These are phyloP conservation scores for Candida arabinofermentans DNA, from an alignment of 805 yeast species.

Conservation along the genomic window DNA sequence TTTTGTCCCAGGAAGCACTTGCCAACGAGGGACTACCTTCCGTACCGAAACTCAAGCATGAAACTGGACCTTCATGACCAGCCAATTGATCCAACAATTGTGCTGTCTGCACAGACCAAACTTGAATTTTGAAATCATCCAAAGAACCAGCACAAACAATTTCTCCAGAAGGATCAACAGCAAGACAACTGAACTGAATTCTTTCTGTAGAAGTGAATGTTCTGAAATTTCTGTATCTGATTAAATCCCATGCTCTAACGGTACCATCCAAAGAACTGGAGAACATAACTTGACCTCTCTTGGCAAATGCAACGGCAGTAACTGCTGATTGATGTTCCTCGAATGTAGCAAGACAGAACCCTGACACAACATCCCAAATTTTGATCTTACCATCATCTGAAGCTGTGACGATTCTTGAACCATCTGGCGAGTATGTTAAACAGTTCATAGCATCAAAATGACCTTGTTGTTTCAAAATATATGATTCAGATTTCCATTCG, in stretches of 20 bases:
- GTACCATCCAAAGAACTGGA: slow-evolving; percentile 95
- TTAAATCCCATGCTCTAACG: slow-evolving; percentile 93
- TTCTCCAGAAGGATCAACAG: slow-evolving; percentile 97
- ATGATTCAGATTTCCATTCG: slow-evolving; percentile 98
- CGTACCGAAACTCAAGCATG: slow-evolving; percentile 77
- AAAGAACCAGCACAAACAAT: slow-evolving; percentile 92
- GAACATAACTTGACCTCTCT: slow-evolving; percentile 85
- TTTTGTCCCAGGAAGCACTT: slow-evolving; percentile 94
- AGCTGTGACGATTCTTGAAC: slow-evolving; percentile 86
- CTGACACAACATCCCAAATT: slow-evolving; percentile 92
- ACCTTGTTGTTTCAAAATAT: slow-evolving; percentile 93
- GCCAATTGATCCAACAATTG: slow-evolving; percentile 81
- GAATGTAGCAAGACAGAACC: slow-evolving; percentile 89
- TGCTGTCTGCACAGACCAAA: slow-evolving; percentile 97
- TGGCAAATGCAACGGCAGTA: slow-evolving; percentile 82
- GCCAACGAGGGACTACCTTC: slow-evolving; percentile 71
- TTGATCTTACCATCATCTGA: slow-evolving; percentile 96
- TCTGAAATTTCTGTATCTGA: slow-evolving; percentile 89
- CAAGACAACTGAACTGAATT: slow-evolving; percentile 80
- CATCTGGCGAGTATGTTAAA: slow-evolving; percentile 90
- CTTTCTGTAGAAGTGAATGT: slow-evolving; percentile 90
- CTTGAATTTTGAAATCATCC: slow-evolving; percentile 85
- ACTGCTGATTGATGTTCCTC: slow-evolving; percentile 88
- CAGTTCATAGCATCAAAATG: slow-evolving; percentile 90
- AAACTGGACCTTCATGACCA: slow-evolving; percentile 96